A percentile compares a stretch with the other conserved stretches of the same genome.
These are phyloP conservation scores for Oxalis stricta DNA, from an alignment of 441 rosid species.

Conservation along the genomic window DNA sequence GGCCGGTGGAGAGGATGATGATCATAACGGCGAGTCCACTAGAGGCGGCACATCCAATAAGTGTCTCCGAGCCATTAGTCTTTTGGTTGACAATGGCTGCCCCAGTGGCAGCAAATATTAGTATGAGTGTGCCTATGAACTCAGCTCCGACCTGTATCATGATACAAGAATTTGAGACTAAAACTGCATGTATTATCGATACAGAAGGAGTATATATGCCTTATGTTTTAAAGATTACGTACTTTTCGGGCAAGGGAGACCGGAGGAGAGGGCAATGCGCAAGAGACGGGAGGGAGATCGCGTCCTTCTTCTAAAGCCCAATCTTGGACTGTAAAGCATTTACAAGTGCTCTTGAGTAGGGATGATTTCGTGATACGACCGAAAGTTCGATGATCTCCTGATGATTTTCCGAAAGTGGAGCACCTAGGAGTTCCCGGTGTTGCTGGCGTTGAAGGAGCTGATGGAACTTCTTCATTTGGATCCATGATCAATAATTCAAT, in stretches of 20 bases:
- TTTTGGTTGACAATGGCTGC: constrained; percentile 78
- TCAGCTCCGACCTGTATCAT: constrained; percentile 67
- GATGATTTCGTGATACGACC: constrained; percentile 45
- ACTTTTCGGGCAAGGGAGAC: constrained; percentile 75
- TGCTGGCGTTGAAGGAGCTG: constrained; percentile 71
- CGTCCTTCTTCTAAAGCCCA: constrained; percentile 82
- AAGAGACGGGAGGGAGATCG: constrained; percentile 50
- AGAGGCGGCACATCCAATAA: constrained; percentile 63
- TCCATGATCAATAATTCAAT: no score
- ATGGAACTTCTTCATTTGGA: constrained; percentile 50
- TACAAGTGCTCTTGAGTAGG: constrained; percentile 38
- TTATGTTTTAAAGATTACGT: neutral
- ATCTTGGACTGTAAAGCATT: constrained; percentile 56
- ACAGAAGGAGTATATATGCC: neutral
- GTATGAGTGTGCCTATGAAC: constrained; percentile 69
- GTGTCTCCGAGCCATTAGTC: constrained; percentile 60
- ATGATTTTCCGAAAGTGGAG: constrained; percentile 71
- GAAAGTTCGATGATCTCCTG: constrained; percentile 22
- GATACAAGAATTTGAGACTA: no score
- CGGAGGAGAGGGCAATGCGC: constrained; percentile 57
- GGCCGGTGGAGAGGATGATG: constrained; percentile 68
- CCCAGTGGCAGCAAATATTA: constrained; percentile 70
- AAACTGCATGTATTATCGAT: no score
- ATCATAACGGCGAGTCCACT: constrained; percentile 73
- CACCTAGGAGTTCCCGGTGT: constrained; percentile 86